Conservation (phyloP, 1,139 yeast species). For the Wickerhamomyces sp. region DNA sequence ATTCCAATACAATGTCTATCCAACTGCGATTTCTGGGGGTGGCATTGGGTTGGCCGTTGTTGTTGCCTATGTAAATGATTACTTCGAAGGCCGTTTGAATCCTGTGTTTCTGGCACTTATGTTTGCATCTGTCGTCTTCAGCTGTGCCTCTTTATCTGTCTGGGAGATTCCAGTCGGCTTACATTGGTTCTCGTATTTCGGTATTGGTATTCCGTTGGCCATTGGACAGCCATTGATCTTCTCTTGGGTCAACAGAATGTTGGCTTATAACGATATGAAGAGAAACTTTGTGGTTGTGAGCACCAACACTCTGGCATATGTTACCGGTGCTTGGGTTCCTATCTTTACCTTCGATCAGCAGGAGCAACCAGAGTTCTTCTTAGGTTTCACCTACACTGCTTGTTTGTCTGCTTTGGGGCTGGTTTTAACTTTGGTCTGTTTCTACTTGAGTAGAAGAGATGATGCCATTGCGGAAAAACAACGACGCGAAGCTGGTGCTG, state of each 20-base stretch:
- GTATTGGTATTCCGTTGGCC: slow-evolving; percentile 43
- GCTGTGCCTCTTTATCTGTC: slow-evolving; percentile 37
- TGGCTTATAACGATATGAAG: slow-evolving; percentile 27
- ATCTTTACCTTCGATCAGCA: slow-evolving; percentile 45
- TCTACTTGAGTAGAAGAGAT: slow-evolving; percentile 1
- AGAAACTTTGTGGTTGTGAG: slow-evolving; percentile 22
- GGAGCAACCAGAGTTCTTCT: slow-evolving; percentile 42
- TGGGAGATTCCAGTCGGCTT: slow-evolving; percentile 47
- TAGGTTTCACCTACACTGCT: slow-evolving; percentile 49
- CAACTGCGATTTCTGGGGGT: slow-evolving; percentile 41
- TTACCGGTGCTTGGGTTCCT: slow-evolving; percentile 27
- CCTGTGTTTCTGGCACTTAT: slow-evolving; percentile 32
- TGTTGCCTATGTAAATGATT: slow-evolving; percentile 40
- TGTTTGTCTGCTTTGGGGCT: slow-evolving; percentile 24
- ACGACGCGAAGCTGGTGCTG: background rate
- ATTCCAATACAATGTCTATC: slow-evolving; percentile 41
- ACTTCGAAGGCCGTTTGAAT: slow-evolving; percentile 37
- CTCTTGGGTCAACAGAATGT: slow-evolving; percentile 48
- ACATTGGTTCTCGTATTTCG: slow-evolving; percentile 45
- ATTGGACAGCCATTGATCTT: slow-evolving; percentile 46
- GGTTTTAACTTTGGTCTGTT: background rate
- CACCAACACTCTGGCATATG: slow-evolving; percentile 19
- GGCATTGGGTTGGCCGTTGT: slow-evolving; percentile 38
- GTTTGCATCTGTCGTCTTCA: slow-evolving; percentile 35
- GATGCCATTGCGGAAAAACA: background rate